Evolutionary conservation across 495 filamentous ascomycete species (phyloP).

Genomic region (Xylaria castorea): DNA sequence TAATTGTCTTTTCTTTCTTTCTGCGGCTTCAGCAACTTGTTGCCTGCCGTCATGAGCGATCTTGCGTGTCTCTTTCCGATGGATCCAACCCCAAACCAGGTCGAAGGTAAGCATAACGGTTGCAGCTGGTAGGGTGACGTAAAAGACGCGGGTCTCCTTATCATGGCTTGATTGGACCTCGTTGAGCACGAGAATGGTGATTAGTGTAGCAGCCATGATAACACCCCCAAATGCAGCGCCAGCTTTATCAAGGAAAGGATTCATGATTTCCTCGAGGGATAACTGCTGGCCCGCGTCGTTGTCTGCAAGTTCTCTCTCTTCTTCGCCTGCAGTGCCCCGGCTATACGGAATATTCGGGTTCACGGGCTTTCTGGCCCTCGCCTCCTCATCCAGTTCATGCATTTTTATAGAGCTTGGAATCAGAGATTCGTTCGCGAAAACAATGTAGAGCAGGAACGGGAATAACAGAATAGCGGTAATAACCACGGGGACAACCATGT

Average conservation of each 20-base stretch:
- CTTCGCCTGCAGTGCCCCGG: constrained; percentile 59
- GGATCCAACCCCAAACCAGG: constrained; percentile 61
- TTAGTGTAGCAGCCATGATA: constrained; percentile 67
- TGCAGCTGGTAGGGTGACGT: constrained; percentile 67
- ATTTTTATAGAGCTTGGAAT: constrained; percentile 69
- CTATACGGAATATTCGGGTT: constrained; percentile 73
- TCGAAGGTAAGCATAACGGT: constrained; percentile 70
- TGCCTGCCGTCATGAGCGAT: constrained; percentile 62
- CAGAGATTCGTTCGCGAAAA: constrained; percentile 65
- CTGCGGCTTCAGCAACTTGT: constrained; percentile 53
- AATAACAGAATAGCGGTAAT: constrained; percentile 67
- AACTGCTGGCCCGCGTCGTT: constrained; percentile 58
- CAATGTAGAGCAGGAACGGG: constrained; percentile 68
- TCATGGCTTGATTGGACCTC: constrained; percentile 52
- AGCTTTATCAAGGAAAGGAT: constrained; percentile 69
- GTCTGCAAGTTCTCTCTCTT: constrained; percentile 53
- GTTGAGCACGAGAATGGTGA: constrained; percentile 65
- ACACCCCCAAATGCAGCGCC: constrained; percentile 65
- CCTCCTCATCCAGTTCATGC: constrained; percentile 67
- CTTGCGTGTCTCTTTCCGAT: constrained; percentile 63
- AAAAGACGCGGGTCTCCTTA: constrained; percentile 61
- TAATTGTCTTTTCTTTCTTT: constrained; percentile 15
- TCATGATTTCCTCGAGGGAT: constrained; percentile 72
- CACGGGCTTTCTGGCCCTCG: constrained; percentile 58
- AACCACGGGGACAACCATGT: constrained; percentile 72